Evolutionary conservation across 495 filamentous ascomycete genomes (phyloP), one percentile per base, ranked within the genome.

Genomic region (Aspergillus homomorphus): DNA sequence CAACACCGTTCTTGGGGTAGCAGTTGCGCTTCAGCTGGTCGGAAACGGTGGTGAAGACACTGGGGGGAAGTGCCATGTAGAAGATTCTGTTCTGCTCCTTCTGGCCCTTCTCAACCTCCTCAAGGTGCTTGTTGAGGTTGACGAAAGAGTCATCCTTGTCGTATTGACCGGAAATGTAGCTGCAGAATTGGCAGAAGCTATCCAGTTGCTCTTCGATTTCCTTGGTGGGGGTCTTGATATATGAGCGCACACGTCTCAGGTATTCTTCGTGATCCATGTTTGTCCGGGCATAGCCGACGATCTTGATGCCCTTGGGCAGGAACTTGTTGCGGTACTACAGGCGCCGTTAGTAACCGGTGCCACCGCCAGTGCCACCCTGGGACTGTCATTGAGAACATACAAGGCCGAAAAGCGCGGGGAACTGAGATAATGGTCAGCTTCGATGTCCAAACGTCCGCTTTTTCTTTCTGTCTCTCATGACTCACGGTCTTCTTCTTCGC

Each of bases 401-500:
- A 62, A 99, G 87, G 62, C 95, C 95, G 73, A 98, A 98, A 41
- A 99, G 85, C 45, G 95, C 95, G n/a, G 94, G 94, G 78, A 92
- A 99, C 91, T 96, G 64, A 55, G 14, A 19, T 45, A 30, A 19
- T 23, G 19, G 63, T 75, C 60, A 78, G 73, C 58, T 54, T 61
- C 23, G 58, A 15, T 30, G 4, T 18, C 28, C 12, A 2, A 62
- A 12, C 2, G 24, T 2, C 22, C 16, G 26, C 22, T 16, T 51
- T 24, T 18, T 21, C 26, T 38, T 33, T 30, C 30, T 30, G 46
- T 62, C n/a, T 55, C 56, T 49, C 58, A 51, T 45, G 30, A 80
- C 90, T 66, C 75, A 96, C 92, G 19, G 94, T 98, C 84, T 98
- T 98, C 87, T 98, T 98, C 82, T 98, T 98, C 28, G 95, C 94